Percentiles rank a stretch among this genome's conserved stretches.
These are phyloP conservation scores for Huntiella moniliformis DNA, from an alignment of 2,329 filamentous ascomycete species.

Conservation along the genomic window DNA sequence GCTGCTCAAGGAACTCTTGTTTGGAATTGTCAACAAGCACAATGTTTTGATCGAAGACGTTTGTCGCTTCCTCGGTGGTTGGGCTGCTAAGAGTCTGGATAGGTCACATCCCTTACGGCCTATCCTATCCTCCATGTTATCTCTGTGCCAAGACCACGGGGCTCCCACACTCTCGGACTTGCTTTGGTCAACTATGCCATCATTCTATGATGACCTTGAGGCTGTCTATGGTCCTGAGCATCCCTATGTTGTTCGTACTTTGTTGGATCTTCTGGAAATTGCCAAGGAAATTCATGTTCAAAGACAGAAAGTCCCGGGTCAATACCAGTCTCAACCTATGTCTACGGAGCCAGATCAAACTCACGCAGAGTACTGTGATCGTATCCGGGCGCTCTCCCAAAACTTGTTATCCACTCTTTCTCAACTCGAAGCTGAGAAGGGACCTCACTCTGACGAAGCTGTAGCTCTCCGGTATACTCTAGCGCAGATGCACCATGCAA, in stretches of 20 bases:
- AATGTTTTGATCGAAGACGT: constrained; percentile 27
- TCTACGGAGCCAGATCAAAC: constrained; percentile 4
- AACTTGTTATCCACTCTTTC: constrained; percentile 20
- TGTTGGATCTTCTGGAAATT: constrained; percentile 8
- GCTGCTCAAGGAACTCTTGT: constrained; percentile 24
- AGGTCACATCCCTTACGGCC: constrained; percentile 24
- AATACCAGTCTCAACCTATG: not conserved
- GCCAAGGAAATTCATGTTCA: constrained; percentile 3
- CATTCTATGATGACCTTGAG: constrained; percentile 26
- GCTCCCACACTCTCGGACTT: constrained; percentile 24
- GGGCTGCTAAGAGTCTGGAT: constrained; percentile 25
- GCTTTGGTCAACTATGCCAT: constrained; percentile 23
- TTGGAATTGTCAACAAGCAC: constrained; percentile 26
- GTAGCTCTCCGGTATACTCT: constrained; percentile 24
- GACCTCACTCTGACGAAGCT: constrained; percentile 19
- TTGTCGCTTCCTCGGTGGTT: constrained; percentile 27
- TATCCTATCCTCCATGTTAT: constrained; percentile 25
- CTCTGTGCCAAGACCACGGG: constrained; percentile 27
- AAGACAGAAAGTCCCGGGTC: not conserved
- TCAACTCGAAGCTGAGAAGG: constrained; percentile 20
- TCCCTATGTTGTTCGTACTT: constrained; percentile 24
- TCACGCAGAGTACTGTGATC: constrained; percentile 22
- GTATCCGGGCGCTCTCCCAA: constrained; percentile 22
- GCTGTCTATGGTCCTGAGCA: constrained; percentile 25
- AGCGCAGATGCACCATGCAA: constrained; percentile 22